Evolutionary conservation across 345 rosid species (phyloP).

Genomic region (Bruguiera sexangula): DNA sequence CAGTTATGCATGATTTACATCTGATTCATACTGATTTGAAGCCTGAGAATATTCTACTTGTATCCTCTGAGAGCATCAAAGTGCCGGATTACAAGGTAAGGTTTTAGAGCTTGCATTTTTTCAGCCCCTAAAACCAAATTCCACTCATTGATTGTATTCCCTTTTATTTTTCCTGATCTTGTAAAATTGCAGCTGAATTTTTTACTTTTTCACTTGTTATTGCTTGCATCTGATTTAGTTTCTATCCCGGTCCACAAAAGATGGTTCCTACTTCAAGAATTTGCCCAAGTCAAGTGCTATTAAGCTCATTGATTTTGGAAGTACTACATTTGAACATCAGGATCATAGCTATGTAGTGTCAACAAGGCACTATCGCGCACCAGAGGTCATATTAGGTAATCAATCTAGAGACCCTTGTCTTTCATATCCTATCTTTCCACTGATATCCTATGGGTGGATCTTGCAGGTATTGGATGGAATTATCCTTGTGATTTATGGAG

Average conservation of each 20-base stretch:
- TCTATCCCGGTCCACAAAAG: conserved; percentile 60
- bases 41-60: conserved; percentile 80
- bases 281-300: conserved; percentile 81
- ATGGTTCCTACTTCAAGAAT: conserved; percentile 70
- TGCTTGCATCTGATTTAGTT: conserved; percentile 31
- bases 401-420: background rate
- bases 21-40: conserved; percentile 78
- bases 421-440: conserved; percentile 4
- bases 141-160: background rate
- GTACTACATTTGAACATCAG: conserved; percentile 75
- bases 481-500: conserved; percentile 85
- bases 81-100: conserved; percentile 73
- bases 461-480: conserved; percentile 75
- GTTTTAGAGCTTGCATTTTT: background rate
- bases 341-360: conserved; percentile 80
- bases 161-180: background rate
- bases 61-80: conserved; percentile 68
- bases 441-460: conserved; percentile 2
- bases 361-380: conserved; percentile 83
- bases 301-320: conserved; percentile 85
- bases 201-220: background rate
- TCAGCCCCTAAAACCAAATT: background rate
- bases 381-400: conserved; percentile 75
- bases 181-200: background rate
- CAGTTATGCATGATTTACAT: conserved; percentile 79